phyloP scores from a whole-genome alignment of 768 basidiomycete species.

The Exidia glandulosa region DNA sequence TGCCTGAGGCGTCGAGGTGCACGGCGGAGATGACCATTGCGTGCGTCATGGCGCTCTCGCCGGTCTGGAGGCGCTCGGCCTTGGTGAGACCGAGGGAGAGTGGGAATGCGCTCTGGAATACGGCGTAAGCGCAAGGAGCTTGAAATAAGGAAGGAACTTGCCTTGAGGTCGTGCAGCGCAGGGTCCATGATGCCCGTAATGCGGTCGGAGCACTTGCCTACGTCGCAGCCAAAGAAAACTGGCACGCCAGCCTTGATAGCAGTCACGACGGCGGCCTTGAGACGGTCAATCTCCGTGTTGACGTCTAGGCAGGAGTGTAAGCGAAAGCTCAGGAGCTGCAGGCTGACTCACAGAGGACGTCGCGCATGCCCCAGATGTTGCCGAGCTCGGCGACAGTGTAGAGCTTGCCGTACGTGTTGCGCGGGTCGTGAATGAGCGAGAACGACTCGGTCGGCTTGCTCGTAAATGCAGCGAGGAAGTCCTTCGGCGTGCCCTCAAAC shows the following conservation, averaged over 20 bases:
- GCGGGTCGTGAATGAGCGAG: conserved; percentile 91
- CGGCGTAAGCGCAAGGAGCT: neutral
- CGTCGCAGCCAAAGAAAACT: conserved; percentile 95
- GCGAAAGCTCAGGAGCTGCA: neutral
- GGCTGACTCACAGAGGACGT: conserved; percentile 60
- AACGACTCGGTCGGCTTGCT: conserved; percentile 59
- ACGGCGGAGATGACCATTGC: conserved; percentile 93
- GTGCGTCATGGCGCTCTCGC: conserved; percentile 89
- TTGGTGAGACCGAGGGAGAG: conserved; percentile 73
- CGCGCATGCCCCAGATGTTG: conserved; percentile 80
- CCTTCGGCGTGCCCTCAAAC: conserved; percentile 73
- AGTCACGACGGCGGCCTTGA: conserved; percentile 76
- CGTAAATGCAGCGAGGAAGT: conserved; percentile 64
- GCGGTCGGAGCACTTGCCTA: conserved; percentile 73
- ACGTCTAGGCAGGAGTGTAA: conserved; percentile 44
- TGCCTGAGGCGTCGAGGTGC: conserved; percentile 66
- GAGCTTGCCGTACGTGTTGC: conserved; percentile 69
- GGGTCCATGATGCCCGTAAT: conserved; percentile 77
- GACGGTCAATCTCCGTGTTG: conserved; percentile 70
- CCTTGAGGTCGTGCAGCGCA: conserved; percentile 73
- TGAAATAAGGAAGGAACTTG: conserved; percentile 15
- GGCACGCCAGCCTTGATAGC: conserved; percentile 81
- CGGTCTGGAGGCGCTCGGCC: conserved; percentile 69
- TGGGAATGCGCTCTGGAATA: conserved; percentile 62
- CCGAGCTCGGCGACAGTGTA: conserved; percentile 91